A percentile compares a stretch with the other conserved stretches of the same genome.
phyloP scores from a whole-genome alignment of 805 yeast species.

The Helenozyma rhizophorensis region DNA sequence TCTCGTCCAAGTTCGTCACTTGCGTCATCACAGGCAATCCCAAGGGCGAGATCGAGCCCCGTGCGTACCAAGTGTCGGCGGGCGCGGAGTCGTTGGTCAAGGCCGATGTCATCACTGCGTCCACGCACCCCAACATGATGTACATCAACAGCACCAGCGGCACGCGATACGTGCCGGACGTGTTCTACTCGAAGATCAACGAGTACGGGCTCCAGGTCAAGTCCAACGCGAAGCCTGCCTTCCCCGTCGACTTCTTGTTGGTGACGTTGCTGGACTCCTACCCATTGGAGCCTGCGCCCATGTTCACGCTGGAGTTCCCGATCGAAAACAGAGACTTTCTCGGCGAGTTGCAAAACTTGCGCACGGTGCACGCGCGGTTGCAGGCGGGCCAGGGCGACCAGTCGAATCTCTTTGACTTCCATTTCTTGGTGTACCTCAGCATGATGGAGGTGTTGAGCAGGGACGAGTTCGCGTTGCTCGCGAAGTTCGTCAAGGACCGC shows the following conservation, averaged over 20 bases:
- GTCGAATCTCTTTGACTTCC: conserved; percentile 61
- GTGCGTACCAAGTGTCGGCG: conserved; percentile 84
- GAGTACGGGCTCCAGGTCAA: conserved; percentile 90
- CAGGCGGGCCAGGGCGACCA: conserved; percentile 29
- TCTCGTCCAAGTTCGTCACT: conserved; percentile 88
- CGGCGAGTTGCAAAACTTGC: conserved; percentile 69
- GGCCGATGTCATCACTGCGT: conserved; percentile 82
- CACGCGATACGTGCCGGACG: conserved; percentile 88
- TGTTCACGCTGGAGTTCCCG: conserved; percentile 56
- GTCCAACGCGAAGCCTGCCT: conserved; percentile 44
- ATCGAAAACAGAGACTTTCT: conserved; percentile 75
- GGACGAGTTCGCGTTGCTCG: conserved; percentile 49
- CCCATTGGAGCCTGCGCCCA: conserved; percentile 58
- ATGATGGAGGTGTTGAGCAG: conserved; percentile 53
- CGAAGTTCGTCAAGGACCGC: conserved; percentile 42
- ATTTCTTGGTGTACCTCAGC: conserved; percentile 57
- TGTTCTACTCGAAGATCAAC: conserved; percentile 76
- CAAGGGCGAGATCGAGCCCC: conserved; percentile 83
- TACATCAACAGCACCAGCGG: conserved; percentile 71
- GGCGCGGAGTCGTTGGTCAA: conserved; percentile 82
- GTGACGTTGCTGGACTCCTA: conserved; percentile 92
- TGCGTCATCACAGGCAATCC: conserved; percentile 91
- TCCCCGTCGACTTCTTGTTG: conserved; percentile 42
- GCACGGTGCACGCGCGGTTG: conserved; percentile 49
- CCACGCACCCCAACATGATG: conserved; percentile 86